Percentiles rank a stretch among this genome's conserved stretches.
Evolutionary conservation across 148 eudicot species (phyloP).

Genomic region (Cornus controversa): DNA sequence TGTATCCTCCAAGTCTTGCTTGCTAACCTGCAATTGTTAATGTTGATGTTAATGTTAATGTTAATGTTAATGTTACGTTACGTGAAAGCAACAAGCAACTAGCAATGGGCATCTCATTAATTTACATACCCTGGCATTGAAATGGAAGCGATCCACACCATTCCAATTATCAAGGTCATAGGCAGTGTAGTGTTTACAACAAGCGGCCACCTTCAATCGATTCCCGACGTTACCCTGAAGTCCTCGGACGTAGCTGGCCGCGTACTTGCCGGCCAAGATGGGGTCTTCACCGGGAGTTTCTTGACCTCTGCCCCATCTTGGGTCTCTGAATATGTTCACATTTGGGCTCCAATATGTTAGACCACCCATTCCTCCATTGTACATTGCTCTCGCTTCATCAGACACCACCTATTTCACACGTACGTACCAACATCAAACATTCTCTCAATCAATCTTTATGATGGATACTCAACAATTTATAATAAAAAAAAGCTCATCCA

Average conservation of each 20-base stretch:
- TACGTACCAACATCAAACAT: not conserved
- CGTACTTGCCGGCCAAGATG: slow-evolving; percentile 55
- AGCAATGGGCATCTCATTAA: too few species aligned
- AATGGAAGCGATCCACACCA: slow-evolving; percentile 62
- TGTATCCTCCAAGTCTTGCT: slow-evolving; percentile 88
- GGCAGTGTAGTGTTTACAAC: slow-evolving; percentile 89
- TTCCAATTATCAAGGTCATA: slow-evolving; percentile 89
- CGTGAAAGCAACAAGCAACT: too few species aligned
- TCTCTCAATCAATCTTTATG: not conserved
- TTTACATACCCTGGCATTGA: slow-evolving; percentile 60
- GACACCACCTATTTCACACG: slow-evolving; percentile 80
- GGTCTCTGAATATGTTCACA: slow-evolving; percentile 93
- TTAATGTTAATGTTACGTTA: too few species aligned
- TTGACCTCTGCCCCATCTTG: slow-evolving; percentile 94
- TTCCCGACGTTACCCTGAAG: slow-evolving; percentile 55
- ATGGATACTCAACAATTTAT: too few species aligned
- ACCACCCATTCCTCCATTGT: slow-evolving; percentile 85
- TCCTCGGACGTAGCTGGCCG: slow-evolving; percentile 76
- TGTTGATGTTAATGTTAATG: too few species aligned
- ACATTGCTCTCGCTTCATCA: slow-evolving; percentile 94
- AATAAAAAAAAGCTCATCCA: too few species aligned
- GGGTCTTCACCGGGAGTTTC: slow-evolving; percentile 99
- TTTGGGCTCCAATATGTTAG: slow-evolving; percentile 96
- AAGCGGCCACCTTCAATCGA: slow-evolving; percentile 82
- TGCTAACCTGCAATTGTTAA: slow-evolving; percentile 72